Percentiles rank a stretch among this genome's conserved stretches.
phyloP scores from a whole-genome alignment of 1,284 basidiomycete genomes.

The Apiotrichum porosum region DNA sequence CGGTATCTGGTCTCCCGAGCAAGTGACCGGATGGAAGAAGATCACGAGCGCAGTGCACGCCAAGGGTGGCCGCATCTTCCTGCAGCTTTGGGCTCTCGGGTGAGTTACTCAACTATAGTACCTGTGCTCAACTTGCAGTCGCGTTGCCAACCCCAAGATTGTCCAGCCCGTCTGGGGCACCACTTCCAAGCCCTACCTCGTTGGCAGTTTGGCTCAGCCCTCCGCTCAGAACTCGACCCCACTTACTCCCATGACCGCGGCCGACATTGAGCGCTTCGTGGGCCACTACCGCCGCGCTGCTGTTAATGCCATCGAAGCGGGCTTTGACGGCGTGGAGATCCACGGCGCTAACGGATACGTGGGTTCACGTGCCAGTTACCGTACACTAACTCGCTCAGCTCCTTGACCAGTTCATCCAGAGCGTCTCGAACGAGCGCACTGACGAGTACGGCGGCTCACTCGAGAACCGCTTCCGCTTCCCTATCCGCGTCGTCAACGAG shows the following conservation, averaged over 20 bases:
- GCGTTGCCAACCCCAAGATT: conserved; percentile 7
- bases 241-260: conserved; percentile 20
- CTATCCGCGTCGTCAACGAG: conserved; percentile 54
- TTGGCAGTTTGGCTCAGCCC: not conserved
- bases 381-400: not conserved
- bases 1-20: conserved; percentile 30
- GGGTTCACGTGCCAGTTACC: not conserved
- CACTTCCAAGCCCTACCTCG: conserved; percentile 3
- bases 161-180: conserved; percentile 30
- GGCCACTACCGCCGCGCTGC: conserved; percentile 54
- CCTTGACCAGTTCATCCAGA: conserved; percentile 58
- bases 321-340: conserved; percentile 62
- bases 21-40: conserved; percentile 39
- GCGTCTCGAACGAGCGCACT: conserved; percentile 54
- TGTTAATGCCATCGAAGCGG: conserved; percentile 56
- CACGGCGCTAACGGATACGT: conserved; percentile 41
- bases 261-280: conserved; percentile 48
- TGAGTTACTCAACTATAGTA: too few relatives aligned
- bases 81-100: conserved; percentile 56
- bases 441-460: conserved; percentile 60
- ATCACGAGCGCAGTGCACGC: conserved; percentile 51
- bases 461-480: conserved; percentile 57
- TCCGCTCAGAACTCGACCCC: not conserved
- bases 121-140: too few relatives aligned
- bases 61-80: conserved; percentile 51